Conservation (phyloP, 2,329 filamentous ascomycete genomes). For the Ophiostoma piceae region DNA sequence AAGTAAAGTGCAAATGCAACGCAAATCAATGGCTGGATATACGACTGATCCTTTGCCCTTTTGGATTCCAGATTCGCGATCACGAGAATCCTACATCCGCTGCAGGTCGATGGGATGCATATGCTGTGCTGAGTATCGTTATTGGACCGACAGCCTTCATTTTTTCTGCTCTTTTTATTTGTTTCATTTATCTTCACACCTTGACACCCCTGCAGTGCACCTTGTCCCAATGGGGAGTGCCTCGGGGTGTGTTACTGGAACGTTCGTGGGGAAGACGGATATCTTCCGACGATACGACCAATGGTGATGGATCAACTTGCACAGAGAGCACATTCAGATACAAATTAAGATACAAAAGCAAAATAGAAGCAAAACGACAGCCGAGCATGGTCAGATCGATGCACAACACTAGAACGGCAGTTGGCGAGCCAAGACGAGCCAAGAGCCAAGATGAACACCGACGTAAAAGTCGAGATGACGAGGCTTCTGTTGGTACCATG, state of each 20-base stretch:
- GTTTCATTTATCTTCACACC: not conserved
- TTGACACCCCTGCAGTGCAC: not conserved
- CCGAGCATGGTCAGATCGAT: not conserved
- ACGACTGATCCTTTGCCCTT: not conserved
- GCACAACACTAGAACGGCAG: not conserved
- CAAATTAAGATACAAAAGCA: not conserved
- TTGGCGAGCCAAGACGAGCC: conserved; percentile 10
- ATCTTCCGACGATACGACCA: not conserved
- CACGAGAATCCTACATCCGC: conserved; percentile 4
- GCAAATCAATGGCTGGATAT: not conserved
- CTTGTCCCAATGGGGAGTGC: not conserved
- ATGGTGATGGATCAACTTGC: not conserved
- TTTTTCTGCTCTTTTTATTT: not conserved
- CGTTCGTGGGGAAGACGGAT: conserved; percentile 17
- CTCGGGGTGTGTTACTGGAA: conserved; percentile 20
- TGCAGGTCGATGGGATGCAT: conserved; percentile 2
- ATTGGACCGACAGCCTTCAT: not conserved
- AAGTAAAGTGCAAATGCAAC: not conserved
- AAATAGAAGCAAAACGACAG: not conserved
- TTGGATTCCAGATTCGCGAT: not conserved
- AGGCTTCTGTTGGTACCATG: not conserved
- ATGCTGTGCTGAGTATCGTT: not conserved
- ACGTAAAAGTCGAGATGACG: conserved; percentile 3
- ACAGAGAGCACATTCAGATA: not conserved
- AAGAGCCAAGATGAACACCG: conserved; percentile 11